Evolutionary conservation across 306 rosid genomes (phyloP), one percentile per base, ranked within the genome.

Genomic region (Fragaria vesca): DNA sequence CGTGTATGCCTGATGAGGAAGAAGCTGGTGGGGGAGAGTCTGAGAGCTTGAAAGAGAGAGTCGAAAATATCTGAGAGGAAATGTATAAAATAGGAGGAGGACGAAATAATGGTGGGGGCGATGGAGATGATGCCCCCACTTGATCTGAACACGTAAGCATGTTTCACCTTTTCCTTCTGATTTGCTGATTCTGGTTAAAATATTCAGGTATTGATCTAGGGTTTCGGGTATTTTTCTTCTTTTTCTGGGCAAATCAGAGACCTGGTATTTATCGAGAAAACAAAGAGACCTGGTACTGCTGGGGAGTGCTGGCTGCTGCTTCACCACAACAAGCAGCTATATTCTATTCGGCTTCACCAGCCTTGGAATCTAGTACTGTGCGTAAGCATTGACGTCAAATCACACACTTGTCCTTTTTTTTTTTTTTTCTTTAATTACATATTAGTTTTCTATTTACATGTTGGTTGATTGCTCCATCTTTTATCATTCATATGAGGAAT

Each of bases 31-130:
- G 55, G 54, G 24, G 26, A 12, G 12, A 45, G 18, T 6, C 17
- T 1, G n/a, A 65, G 17, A 60, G 80, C 13, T 45, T 11, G 3
- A 40, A 26, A 21, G 63, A 40, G 52, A 50, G 63, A 58, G 52
- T n/a, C 4, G 73, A 70, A 73, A 89, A 84, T 80, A 85, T 84
- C 88, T 26, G 46, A 66, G 61, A 13, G 38, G 65, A 47, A 12
- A 55, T 0, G 68, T 78, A 51, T 77, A 58, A 81, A 81, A 79
- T 66, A 85, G 17, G 4, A 1, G 13, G 12, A 15, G 45, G 46
- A 5, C 40, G 18, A 40, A 78, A 62, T 52, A 60, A 69, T 46
- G 78, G 72, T 83, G 47, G 83, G 83, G 76, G 76, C 48, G 7
- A 6, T n/a, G 62, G 12, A 46, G 30, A 42, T 2, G 62, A 15